Percentiles rank a stretch among this genome's conserved stretches.
Evolutionary conservation across 176 grass and related monocot species (phyloP).

Genomic region (Stipa capillata): DNA sequence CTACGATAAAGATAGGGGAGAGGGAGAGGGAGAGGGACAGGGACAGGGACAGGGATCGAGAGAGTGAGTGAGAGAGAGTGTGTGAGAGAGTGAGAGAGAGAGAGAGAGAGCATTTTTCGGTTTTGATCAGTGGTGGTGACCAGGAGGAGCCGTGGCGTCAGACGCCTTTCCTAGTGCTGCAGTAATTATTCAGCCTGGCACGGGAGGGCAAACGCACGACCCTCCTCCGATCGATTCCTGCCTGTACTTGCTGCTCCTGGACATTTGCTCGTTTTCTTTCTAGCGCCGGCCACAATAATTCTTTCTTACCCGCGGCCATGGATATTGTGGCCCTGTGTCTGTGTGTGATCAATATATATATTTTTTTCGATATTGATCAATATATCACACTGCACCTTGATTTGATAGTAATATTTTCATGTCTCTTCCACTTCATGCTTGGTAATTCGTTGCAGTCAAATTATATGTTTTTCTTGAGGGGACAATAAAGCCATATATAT

Average conservation of each 20-base stretch:
- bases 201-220: background rate
- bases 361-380: too few species aligned
- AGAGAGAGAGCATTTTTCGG: background rate
- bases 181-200: constrained; percentile 10
- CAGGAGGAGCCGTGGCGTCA: background rate
- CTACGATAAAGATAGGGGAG: too few species aligned
- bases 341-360: background rate
- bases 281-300: too few species aligned
- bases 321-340: background rate
- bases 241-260: background rate
- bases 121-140: background rate
- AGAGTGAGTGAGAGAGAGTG: background rate
- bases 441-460: too few species aligned
- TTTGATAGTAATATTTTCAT: too few species aligned
- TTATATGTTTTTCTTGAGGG: too few species aligned
- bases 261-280: background rate
- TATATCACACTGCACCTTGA: background rate
- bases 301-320: too few species aligned
- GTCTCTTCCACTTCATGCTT: too few species aligned
- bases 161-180: background rate
- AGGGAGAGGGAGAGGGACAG: too few species aligned
- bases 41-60: too few species aligned
- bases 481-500: too few species aligned
- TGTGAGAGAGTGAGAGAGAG: background rate
- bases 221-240: background rate